Conservation (phyloP, 2,329 filamentous ascomycete genomes). For the Nannizziopsis barbatae region DNA sequence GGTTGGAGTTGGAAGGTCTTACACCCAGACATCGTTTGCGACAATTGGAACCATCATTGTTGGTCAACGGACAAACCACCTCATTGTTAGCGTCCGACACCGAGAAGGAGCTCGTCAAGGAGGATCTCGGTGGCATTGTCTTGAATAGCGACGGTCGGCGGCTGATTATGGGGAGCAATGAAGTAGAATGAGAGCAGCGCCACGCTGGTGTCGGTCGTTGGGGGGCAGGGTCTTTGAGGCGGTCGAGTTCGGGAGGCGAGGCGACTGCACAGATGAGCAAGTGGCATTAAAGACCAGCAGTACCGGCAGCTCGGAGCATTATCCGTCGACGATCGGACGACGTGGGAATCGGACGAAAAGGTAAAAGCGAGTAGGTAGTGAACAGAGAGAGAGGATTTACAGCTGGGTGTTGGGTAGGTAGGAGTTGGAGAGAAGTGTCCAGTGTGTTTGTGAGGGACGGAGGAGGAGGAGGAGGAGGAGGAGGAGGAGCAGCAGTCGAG, state of each 20-base stretch:
- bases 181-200: not conserved
- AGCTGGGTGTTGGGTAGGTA: conserved; percentile 4
- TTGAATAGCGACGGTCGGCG: not conserved
- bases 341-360: conserved; percentile 7
- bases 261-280: too few species aligned
- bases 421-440: not conserved
- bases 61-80: conserved; percentile 89
- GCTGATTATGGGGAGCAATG: not conserved
- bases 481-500: conserved; percentile 1
- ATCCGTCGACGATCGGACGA: conserved; percentile 7
- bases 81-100: conserved; percentile 88
- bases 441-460: not conserved
- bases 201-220: not conserved
- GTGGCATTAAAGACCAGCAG: too few species aligned
- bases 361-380: conserved; percentile 4
- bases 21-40: conserved; percentile 96
- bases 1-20: conserved; percentile 43
- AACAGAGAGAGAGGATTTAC: conserved; percentile 7
- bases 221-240: not conserved
- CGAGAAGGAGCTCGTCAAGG: conserved; percentile 80
- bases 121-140: conserved; percentile 74
- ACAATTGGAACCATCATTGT: conserved; percentile 93
- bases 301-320: too few species aligned
- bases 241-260: not conserved
- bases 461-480: not conserved